A percentile compares a stretch with the other conserved stretches of the same genome.
These are phyloP conservation scores for Diaporthe amygdali DNA, from an alignment of 2,329 filamentous ascomycete genomes.

Conservation along the genomic window DNA sequence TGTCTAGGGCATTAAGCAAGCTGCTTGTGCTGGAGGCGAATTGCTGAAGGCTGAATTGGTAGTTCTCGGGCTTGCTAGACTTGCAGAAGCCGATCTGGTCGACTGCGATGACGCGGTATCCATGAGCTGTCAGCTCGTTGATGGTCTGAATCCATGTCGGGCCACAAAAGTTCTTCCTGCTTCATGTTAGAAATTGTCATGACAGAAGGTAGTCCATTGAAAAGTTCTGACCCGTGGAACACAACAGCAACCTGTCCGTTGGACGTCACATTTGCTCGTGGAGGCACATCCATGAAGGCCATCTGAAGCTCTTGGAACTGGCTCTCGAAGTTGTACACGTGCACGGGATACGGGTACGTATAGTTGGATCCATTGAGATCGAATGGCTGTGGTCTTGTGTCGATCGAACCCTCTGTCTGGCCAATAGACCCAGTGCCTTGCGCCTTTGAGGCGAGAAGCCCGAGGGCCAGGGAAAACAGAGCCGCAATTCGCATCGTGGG, in stretches of 20 bases:
- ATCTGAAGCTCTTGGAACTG: constrained; percentile 9
- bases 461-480: not conserved
- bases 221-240: not conserved
- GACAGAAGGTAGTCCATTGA: not conserved
- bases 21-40: constrained; percentile 13
- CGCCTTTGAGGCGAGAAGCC: not conserved
- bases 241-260: constrained; percentile 4
- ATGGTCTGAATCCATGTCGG: constrained; percentile 3
- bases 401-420: not conserved
- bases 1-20: not conserved
- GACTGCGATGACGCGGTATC: not conserved
- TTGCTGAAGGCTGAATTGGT: constrained; percentile 1
- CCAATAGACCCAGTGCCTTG: not conserved
- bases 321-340: constrained; percentile 8
- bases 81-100: constrained; percentile 15
- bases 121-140: not conserved
- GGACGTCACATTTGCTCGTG: not conserved
- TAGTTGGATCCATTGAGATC: constrained; percentile 9
- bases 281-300: constrained; percentile 5
- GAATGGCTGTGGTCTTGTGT: constrained; percentile 7
- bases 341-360: not conserved
- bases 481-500: not conserved
- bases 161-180: constrained; percentile 13
- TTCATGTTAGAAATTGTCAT: not conserved
- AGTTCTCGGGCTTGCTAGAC: constrained; percentile 7